A percentile compares a stretch with the other conserved stretches of the same genome.
Conservation (phyloP, 306 rosid species). For the Malus orientalis region DNA sequence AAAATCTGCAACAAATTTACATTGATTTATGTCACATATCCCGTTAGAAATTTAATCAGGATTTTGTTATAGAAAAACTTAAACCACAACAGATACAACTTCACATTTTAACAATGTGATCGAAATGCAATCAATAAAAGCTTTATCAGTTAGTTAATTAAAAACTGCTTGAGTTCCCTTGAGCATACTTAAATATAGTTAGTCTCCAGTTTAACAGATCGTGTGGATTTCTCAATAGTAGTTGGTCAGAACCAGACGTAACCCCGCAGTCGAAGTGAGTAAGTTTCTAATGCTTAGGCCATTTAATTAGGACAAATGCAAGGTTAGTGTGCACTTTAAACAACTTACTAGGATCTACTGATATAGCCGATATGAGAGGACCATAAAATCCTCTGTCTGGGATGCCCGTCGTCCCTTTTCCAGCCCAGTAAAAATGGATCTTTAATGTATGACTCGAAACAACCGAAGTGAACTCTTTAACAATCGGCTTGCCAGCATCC, state of each 20-base stretch:
- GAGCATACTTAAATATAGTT: no score
- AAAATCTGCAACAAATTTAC: slow-evolving; percentile 50
- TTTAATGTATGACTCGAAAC: slow-evolving; percentile 59
- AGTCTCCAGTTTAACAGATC: not conserved
- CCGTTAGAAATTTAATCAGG: not conserved
- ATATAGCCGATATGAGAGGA: slow-evolving; percentile 83
- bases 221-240: not conserved
- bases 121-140: no score
- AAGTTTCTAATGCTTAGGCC: not conserved
- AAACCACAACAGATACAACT: no score
- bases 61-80: not conserved
- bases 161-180: no score
- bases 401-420: slow-evolving; percentile 98
- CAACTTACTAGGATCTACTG: slow-evolving; percentile 82
- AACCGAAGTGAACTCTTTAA: slow-evolving; percentile 41
- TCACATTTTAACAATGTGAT: no score
- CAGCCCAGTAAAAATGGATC: slow-evolving; percentile 88
- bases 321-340: not conserved
- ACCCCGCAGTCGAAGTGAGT: not conserved
- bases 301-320: not conserved
- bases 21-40: not conserved
- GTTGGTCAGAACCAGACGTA: not conserved
- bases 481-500: slow-evolving; percentile 52
- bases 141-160: no score
- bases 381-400: slow-evolving; percentile 87